These are phyloP conservation scores for Physcia stellaris DNA, from an alignment of 495 filamentous ascomycete species.

Conservation along the genomic window DNA sequence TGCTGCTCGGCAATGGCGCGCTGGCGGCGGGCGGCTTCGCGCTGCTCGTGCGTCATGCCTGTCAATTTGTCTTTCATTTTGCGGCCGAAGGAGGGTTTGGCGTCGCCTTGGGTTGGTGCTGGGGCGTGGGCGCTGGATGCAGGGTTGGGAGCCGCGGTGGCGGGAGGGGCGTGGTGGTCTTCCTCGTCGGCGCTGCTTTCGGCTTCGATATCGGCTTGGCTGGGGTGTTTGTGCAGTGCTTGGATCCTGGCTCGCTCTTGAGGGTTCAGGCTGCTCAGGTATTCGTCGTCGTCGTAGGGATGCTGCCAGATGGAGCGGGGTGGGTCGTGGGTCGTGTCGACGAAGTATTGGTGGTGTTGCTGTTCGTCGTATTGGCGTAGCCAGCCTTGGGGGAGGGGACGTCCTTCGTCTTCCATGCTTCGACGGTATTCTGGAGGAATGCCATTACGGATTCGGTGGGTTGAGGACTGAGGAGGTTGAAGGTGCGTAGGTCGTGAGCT, in stretches of 20 bases:
- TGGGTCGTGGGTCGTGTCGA: constrained; percentile 30
- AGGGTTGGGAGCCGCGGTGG: constrained; percentile 1
- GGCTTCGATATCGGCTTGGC: constrained; percentile 24
- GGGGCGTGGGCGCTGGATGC: constrained; percentile 6
- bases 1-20: constrained; percentile 26
- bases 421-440: constrained; percentile 29
- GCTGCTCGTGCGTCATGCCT: constrained; percentile 29
- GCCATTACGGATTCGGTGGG: constrained; percentile 20
- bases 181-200: constrained; percentile 30
- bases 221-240: constrained; percentile 19
- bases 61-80: constrained; percentile 36
- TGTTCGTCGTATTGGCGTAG: constrained; percentile 29
- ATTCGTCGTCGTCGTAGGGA: constrained; percentile 36
- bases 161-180: constrained; percentile 10
- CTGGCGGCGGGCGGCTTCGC: constrained; percentile 20
- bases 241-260: constrained; percentile 25
- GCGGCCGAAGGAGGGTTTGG: constrained; percentile 29
- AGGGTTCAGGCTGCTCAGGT: constrained; percentile 23
- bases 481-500: neutral
- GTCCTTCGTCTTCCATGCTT: constrained; percentile 36
- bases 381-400: constrained; percentile 31
- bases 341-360: constrained; percentile 36
- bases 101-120: constrained; percentile 11
- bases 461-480: neutral
- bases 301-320: constrained; percentile 36